Evolutionary conservation across 164 flowering plant species (phyloP).

Genomic region (Magnolia officinalis): DNA sequence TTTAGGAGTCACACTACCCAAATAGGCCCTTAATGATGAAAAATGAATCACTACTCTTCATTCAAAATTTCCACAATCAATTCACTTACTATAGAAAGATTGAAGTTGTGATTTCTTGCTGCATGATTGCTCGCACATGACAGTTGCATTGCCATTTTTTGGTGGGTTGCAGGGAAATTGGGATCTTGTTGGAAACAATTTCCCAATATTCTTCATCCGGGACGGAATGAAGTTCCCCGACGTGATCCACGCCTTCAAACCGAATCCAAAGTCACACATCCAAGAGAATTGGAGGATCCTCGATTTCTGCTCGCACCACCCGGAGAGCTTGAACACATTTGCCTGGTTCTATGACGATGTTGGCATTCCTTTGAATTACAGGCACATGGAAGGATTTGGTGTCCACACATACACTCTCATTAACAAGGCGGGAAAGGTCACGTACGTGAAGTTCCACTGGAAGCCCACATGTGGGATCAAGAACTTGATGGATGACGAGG

Average conservation of each 20-base stretch:
- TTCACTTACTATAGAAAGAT: neutral
- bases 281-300: slow-evolving; percentile 67
- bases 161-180: slow-evolving; percentile 40
- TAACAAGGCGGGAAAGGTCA: slow-evolving; percentile 67
- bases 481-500: slow-evolving; percentile 65
- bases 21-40: neutral
- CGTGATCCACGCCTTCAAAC: slow-evolving; percentile 64
- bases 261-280: slow-evolving; percentile 70
- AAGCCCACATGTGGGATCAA: slow-evolving; percentile 83
- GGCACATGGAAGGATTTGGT: slow-evolving; percentile 90
- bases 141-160: neutral
- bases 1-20: too few relatives aligned
- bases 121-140: neutral
- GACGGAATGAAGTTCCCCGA: slow-evolving; percentile 74
- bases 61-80: neutral
- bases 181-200: slow-evolving; percentile 68
- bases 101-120: neutral
- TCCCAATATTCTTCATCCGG: slow-evolving; percentile 67
- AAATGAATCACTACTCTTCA: neutral
- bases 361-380: slow-evolving; percentile 73
- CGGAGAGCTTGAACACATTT: slow-evolving; percentile 73
- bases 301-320: slow-evolving; percentile 65
- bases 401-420: slow-evolving; percentile 73
- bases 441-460: slow-evolving; percentile 88
- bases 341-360: slow-evolving; percentile 72